Evolutionary conservation across 2,329 filamentous ascomycete genomes (phyloP).

Genomic region (Colletotrichum camelliae): DNA sequence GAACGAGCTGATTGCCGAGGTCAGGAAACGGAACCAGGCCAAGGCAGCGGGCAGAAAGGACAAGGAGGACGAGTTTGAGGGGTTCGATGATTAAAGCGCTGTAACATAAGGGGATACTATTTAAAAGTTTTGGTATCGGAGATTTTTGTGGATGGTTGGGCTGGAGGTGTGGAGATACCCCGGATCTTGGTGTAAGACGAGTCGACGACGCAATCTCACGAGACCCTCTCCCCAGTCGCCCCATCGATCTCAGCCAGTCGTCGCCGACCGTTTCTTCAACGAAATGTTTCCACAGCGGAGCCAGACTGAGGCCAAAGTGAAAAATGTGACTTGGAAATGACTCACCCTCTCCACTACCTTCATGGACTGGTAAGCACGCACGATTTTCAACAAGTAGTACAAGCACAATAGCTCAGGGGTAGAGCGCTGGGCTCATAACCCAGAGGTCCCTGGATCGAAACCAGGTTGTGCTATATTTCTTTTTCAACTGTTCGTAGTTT

Average conservation of each 20-base stretch:
- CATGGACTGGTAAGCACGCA: rapidly evolving
- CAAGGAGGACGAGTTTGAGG: conserved; percentile 61
- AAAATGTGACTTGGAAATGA: background rate
- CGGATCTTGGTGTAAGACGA: background rate
- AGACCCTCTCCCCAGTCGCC: background rate
- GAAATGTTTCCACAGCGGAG: background rate
- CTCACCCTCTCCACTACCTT: background rate
- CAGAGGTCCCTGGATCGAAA: conserved; percentile 23
- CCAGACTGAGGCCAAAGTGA: background rate
- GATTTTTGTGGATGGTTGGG: background rate
- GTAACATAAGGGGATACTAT: background rate
- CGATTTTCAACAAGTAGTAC: rapidly evolving
- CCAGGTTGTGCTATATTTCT: conserved; percentile 1
- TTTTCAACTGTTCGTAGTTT: too few relatives aligned
- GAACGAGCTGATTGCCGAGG: conserved; percentile 66
- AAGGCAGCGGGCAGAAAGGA: conserved; percentile 35
- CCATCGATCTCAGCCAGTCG: background rate
- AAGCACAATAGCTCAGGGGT: conserved; percentile 22
- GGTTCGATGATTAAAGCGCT: conserved; percentile 49
- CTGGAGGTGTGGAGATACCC: conserved; percentile 3
- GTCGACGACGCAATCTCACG: background rate
- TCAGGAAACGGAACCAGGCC: conserved; percentile 62
- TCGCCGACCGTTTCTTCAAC: conserved; percentile 3
- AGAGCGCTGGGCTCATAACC: conserved; percentile 23
- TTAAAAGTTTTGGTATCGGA: background rate